Evolutionary conservation across 306 rosid genomes (phyloP), one percentile per base, ranked within the genome.

Genomic region (Sicyos baderoa): DNA sequence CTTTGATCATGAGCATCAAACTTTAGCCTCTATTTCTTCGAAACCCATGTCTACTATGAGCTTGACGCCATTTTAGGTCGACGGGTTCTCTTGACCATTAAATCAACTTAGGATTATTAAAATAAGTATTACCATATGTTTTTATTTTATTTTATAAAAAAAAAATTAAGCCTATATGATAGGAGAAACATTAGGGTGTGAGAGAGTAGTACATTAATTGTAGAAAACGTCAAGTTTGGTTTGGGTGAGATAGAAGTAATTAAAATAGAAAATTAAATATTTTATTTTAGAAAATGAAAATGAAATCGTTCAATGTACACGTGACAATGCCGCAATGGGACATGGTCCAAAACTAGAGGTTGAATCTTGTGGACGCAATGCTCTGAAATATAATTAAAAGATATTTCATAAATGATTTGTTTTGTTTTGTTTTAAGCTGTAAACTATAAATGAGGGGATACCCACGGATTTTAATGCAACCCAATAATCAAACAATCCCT

Each of bases 391-490:
- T 63, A 17, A 63, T 40, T 17, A 11, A 62, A 56, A 63, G 11
- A 63, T 63, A 42, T 63, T 63, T 61, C 27, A 61, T 27, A 55
- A 6, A 22, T 7, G 18, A n/a, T 16, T 1, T 58, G 9, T 18
- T 37, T 37, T 58, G 9, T 18, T 37, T 37, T 37, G 17, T 9
- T 37, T 59, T 37, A 57, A 57, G 44, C 15, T 29, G 1, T 58
- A 27, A 58, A 60, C 23, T 60, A 22, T n/a, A 4, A 19, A 63
- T 63, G 50, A 63, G 69, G 69, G 69, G 32, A 63, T 63, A 19
- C 69, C 52, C 69, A 63, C 52, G 52, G 69, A 40, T 63, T 63
- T 63, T 63, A 63, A 63, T 42, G 69, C 50, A 9, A 62, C 14
- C 65, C 40, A 35, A 35, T 35, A 1, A 35, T 35, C 40, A 3